These are phyloP conservation scores for Zygoascus flipseniorum DNA, from an alignment of 805 yeast species.

Conservation along the genomic window DNA sequence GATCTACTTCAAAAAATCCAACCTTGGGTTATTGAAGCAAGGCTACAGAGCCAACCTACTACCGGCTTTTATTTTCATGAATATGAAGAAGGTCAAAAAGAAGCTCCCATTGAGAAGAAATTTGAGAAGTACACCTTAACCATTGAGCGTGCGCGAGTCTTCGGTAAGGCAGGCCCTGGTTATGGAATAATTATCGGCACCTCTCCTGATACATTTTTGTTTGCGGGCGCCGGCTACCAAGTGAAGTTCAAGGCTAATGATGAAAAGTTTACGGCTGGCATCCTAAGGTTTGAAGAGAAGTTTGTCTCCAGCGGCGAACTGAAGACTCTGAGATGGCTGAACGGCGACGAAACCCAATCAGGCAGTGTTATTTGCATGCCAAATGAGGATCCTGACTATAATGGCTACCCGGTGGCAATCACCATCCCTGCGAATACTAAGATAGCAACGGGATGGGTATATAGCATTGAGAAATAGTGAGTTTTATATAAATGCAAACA, in stretches of 20 bases:
- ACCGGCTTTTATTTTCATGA: constrained; percentile 15
- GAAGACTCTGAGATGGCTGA: constrained; percentile 8
- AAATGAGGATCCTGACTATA: constrained; percentile 11
- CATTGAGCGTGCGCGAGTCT: constrained; percentile 7
- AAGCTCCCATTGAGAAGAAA: too few relatives aligned
- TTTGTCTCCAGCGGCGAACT: constrained; percentile 7
- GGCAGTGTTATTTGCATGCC: constrained; percentile 9
- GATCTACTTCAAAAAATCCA: constrained; percentile 5
- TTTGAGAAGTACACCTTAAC: neutral
- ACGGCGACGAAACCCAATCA: constrained; percentile 16
- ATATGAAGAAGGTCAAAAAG: neutral
- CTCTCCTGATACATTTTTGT: constrained; percentile 6
- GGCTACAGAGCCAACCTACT: neutral
- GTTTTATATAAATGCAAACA: too few relatives aligned
- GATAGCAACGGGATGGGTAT: constrained; percentile 2
- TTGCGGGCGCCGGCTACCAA: constrained; percentile 12
- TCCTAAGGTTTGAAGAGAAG: constrained; percentile 5
- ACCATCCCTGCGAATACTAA: constrained; percentile 11
- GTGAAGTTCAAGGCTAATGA: constrained; percentile 1
- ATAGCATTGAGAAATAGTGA: too few relatives aligned
- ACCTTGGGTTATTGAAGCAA: constrained; percentile 6
- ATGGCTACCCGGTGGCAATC: constrained; percentile 8
- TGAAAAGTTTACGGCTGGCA: constrained; percentile 2
- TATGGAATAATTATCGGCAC: constrained; percentile 11
- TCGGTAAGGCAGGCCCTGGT: constrained; percentile 11